phyloP scores from a whole-genome alignment of 2,329 filamentous ascomycete species.

The Aciculosporium take region DNA sequence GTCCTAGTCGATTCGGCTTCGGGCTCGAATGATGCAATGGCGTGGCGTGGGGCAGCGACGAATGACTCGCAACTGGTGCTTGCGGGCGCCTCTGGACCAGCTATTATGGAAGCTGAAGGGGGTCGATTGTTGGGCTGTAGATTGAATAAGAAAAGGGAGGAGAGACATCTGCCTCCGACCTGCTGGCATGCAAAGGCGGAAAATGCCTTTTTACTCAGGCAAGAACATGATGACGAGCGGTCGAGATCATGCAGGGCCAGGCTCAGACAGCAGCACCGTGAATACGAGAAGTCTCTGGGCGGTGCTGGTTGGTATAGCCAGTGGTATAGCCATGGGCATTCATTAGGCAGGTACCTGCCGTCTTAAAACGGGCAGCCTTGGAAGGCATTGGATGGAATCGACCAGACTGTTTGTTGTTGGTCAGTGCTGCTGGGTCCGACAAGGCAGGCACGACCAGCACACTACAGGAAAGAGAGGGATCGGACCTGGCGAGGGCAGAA shows the following conservation, averaged over 20 bases:
- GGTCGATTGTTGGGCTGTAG: background rate
- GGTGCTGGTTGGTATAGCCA: too few species aligned
- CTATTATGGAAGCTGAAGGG: too few species aligned
- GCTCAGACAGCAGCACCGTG: constrained; percentile 1
- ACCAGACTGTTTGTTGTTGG: too few species aligned
- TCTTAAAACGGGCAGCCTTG: too few species aligned
- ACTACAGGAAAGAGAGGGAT: background rate
- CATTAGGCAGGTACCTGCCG: background rate
- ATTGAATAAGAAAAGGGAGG: background rate
- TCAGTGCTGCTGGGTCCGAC: background rate
- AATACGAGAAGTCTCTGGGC: constrained; percentile 6
- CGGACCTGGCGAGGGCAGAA: background rate
- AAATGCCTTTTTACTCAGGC: background rate
- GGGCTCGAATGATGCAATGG: background rate
- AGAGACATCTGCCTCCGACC: background rate
- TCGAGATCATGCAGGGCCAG: constrained; percentile 1
- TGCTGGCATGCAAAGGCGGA: background rate
- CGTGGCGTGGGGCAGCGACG: constrained; percentile 1
- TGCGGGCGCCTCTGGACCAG: background rate
- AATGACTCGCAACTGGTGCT: constrained; percentile 1
- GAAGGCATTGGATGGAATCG: too few species aligned
- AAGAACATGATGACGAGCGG: constrained; percentile 2
- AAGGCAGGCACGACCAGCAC: constrained; percentile 2
- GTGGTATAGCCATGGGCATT: background rate
- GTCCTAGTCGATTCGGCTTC: background rate